Conservation (phyloP, 306 rosid species). For the Glycine latifolia region DNA sequence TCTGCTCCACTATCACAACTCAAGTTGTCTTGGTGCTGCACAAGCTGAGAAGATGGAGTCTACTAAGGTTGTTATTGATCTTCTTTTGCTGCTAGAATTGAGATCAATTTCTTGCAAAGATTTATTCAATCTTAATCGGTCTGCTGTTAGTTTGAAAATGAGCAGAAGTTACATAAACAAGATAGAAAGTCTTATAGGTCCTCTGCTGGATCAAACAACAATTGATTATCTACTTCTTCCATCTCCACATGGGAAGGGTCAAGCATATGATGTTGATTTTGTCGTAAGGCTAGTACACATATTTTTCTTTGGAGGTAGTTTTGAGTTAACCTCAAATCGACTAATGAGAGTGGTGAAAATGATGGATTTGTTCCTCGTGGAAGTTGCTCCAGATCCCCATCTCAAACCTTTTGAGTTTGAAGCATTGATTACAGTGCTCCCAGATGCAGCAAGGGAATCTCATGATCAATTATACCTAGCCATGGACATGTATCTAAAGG, state of each 20-base stretch:
- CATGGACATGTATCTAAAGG: constrained; percentile 72
- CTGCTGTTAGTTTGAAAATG: constrained; percentile 50
- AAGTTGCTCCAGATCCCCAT: constrained; percentile 78
- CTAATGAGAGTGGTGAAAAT: constrained; percentile 57
- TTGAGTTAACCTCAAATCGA: constrained; percentile 36
- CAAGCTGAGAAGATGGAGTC: constrained; percentile 51
- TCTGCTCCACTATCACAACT: constrained; percentile 62
- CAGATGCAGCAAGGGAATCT: constrained; percentile 68
- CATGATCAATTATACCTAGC: constrained; percentile 74
- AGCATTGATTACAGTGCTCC: constrained; percentile 58
- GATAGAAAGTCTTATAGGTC: constrained; percentile 66
- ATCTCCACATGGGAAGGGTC: constrained; percentile 55
- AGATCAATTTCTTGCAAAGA: constrained; percentile 66
- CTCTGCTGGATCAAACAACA: constrained; percentile 68
- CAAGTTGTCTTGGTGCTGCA: constrained; percentile 45
- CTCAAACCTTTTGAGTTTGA: constrained; percentile 64
- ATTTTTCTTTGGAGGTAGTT: constrained; percentile 52
- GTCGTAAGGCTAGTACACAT: constrained; percentile 60
- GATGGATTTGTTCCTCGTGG: constrained; percentile 69
- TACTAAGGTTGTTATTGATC: constrained; percentile 54
- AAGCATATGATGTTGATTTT: constrained; percentile 74
- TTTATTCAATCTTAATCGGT: constrained; percentile 63
- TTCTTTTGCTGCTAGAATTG: constrained; percentile 62
- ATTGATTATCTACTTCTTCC: constrained; percentile 74
- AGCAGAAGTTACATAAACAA: constrained; percentile 47